Evolutionary conservation across 495 filamentous ascomycete species (phyloP).

Genomic region (Penicillium subrubescens): DNA sequence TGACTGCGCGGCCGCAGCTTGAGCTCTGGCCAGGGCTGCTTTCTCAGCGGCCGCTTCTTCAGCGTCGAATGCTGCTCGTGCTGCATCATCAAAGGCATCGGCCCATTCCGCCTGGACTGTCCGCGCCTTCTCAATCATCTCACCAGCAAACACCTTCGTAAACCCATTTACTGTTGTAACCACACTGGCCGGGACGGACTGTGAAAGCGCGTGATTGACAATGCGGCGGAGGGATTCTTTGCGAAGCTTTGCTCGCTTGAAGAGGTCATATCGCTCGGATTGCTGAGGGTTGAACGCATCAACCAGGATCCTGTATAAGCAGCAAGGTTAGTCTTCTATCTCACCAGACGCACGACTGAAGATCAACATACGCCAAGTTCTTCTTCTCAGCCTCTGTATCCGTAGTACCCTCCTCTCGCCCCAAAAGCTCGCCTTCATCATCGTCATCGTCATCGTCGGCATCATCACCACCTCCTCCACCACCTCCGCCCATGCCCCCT

Average conservation of each 20-base stretch:
- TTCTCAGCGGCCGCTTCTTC: slow-evolving; percentile 41
- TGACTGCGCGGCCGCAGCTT: slow-evolving; percentile 23
- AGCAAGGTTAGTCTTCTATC: slow-evolving; percentile 7
- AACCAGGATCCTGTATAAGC: slow-evolving; percentile 59
- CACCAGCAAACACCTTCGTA: slow-evolving; percentile 81
- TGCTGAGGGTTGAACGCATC: slow-evolving; percentile 69
- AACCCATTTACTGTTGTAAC: slow-evolving; percentile 79
- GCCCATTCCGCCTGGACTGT: slow-evolving; percentile 80
- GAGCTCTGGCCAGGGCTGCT: slow-evolving; percentile 40
- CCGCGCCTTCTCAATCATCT: slow-evolving; percentile 78
- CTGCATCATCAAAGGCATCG: slow-evolving; percentile 48
- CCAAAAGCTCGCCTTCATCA: slow-evolving; percentile 63
- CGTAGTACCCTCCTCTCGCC: slow-evolving; percentile 59
- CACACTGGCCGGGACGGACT: slow-evolving; percentile 78
- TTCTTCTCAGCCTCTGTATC: slow-evolving; percentile 72
- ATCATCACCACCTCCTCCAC: slow-evolving; percentile 54
- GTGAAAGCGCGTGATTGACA: slow-evolving; percentile 85
- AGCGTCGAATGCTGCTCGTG: slow-evolving; percentile 35
- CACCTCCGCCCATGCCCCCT: slow-evolving; percentile 41
- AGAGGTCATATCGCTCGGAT: slow-evolving; percentile 71
- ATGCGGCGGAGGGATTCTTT: slow-evolving; percentile 66
- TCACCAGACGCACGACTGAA: slow-evolving; percentile 1
- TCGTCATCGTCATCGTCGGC: slow-evolving; percentile 69
- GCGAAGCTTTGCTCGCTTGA: slow-evolving; percentile 68
- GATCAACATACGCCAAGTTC: slow-evolving; percentile 57